These are phyloP conservation scores for Lasiosphaeria ovina DNA, from an alignment of 495 filamentous ascomycete species.

Conservation along the genomic window DNA sequence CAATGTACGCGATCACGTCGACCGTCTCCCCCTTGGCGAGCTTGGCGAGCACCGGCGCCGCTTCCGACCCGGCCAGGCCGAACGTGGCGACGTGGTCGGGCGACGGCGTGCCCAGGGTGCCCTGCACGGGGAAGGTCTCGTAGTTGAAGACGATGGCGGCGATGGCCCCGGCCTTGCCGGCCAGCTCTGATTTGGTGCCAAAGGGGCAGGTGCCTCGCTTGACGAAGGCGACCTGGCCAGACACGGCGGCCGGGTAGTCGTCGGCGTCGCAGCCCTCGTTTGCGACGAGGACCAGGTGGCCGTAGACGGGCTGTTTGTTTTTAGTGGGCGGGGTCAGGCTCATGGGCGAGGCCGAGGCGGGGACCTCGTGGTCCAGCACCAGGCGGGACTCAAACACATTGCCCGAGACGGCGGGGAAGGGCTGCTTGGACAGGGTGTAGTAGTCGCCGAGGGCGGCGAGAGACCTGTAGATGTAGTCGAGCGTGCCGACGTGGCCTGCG, in stretches of 20 bases:
- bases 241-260: constrained; percentile 44
- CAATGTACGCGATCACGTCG: constrained; percentile 55
- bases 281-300: constrained; percentile 40
- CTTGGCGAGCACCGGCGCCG: constrained; percentile 45
- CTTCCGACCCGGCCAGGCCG: constrained; percentile 52
- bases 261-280: constrained; percentile 49
- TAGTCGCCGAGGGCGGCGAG: constrained; percentile 52
- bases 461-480: constrained; percentile 58
- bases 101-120: constrained; percentile 53
- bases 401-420: constrained; percentile 57
- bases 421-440: constrained; percentile 57
- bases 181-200: constrained; percentile 55
- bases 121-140: constrained; percentile 44
- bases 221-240: constrained; percentile 56
- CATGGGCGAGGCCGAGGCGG: constrained; percentile 55
- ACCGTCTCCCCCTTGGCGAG: constrained; percentile 47
- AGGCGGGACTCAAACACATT: constrained; percentile 58
- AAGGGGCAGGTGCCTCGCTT: constrained; percentile 59
- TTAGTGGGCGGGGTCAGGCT: constrained; percentile 58
- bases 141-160: constrained; percentile 63
- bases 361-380: constrained; percentile 50
- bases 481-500: constrained; percentile 55
- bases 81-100: constrained; percentile 57
- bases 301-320: constrained; percentile 53
- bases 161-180: constrained; percentile 57